Evolutionary conservation across 495 filamentous ascomycete species (phyloP), one percentile per base, ranked within the genome.

Genomic region (Penicillium daleae): DNA sequence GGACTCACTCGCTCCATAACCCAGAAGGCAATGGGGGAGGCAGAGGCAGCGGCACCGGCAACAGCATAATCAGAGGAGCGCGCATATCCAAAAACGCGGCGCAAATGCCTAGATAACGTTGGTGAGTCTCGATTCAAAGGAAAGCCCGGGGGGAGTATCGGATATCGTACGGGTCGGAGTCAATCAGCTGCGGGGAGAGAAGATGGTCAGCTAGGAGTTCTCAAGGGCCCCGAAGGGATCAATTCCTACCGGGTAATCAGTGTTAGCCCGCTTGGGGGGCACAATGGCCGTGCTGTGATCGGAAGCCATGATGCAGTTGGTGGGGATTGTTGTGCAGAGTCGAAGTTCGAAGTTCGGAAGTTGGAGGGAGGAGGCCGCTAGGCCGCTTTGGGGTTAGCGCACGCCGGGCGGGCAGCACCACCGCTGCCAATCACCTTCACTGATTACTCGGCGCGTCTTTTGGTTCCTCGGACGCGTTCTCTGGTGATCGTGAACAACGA

Each of bases 141-240:
- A 22, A 51, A 10, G 46, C 15, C 32, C 24, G 10, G 49, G 49
- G 33, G 26, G 29, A 60, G 57, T 37, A 61, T 61, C 62, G 66
- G 66, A 60, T 66, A 77, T 51, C 89, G 75, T 92, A 98, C 94
- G 94, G 94, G 79, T 98, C 94, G 80, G 87, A 93, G 81, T 98
- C 94, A 75, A 98, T 98, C 79, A 97, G 89, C 94, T 98, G 51
- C 51, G 51, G 51, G 51, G 17, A 70, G 48, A 29, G 7, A 60
- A 54, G 69, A 62, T 65, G 40, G 59, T 77, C 72, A 75, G 74
- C 58, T 71, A 31, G 40, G 55, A n/a, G 17, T 54, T 1, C 10
- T 37, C 13, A 33, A 22, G 9, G 13, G 32, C 37, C 15, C 32
- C 10, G 17, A 27, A 31, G 17, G 32, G 40, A 53, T 29, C 13